Percentiles rank a stretch among this genome's conserved stretches.
Evolutionary conservation across 129 eudicot genomes (phyloP).

Genomic region (Dittrichia graveolens): DNA sequence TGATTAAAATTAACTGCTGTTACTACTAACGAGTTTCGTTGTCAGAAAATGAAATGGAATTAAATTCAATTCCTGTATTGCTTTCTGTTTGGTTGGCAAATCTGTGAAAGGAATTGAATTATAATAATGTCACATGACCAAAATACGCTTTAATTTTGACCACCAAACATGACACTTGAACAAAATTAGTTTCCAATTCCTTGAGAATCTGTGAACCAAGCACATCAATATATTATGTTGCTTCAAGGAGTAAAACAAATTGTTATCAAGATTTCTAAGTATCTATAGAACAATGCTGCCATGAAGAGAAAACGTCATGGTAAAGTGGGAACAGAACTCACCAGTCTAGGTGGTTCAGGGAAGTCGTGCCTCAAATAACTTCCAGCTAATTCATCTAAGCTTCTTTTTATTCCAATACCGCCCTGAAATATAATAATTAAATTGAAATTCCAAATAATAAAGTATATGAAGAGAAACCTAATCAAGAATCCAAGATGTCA

Average conservation of each 20-base stretch:
- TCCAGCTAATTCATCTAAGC: slow-evolving; percentile 92
- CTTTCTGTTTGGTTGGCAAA: no score
- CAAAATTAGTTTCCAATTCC: no score
- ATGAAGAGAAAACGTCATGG: slow-evolving; percentile 1
- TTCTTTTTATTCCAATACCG: slow-evolving; percentile 80
- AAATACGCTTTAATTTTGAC: no score
- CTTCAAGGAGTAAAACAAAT: background rate
- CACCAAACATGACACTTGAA: no score
- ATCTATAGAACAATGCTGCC: background rate
- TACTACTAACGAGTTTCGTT: no score
- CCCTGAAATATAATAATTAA: slow-evolving; percentile 56
- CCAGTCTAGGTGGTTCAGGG: slow-evolving; percentile 85
- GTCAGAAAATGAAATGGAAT: no score
- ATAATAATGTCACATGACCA: no score
- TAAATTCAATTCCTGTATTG: no score
- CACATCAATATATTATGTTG: background rate
- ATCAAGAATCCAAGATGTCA: background rate
- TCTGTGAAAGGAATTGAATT: no score
- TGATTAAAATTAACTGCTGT: no score
- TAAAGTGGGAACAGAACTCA: slow-evolving; percentile 48
- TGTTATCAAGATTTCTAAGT: background rate
- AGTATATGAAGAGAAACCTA: background rate
- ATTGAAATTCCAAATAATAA: slow-evolving; percentile 6
- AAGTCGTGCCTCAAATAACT: slow-evolving; percentile 69
- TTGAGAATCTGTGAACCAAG: no score